These are phyloP conservation scores for Claviceps humidiphila DNA, from an alignment of 2,329 filamentous ascomycete species.

Conservation along the genomic window DNA sequence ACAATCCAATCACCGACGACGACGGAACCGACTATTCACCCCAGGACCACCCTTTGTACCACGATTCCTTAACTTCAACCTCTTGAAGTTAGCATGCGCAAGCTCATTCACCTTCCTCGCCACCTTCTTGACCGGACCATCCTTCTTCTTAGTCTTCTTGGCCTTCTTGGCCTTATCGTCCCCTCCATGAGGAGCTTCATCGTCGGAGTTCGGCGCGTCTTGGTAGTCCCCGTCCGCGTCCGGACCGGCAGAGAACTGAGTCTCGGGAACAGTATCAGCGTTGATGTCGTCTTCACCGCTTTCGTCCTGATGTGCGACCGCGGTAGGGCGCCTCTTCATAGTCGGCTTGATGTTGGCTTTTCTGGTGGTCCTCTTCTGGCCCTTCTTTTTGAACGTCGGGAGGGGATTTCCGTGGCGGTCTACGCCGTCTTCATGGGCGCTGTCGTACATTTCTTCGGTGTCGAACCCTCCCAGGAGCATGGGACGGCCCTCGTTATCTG, in stretches of 20 bases:
- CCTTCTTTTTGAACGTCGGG: slow-evolving; percentile 68
- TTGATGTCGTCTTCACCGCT: slow-evolving; percentile 15
- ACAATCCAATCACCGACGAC: slow-evolving; percentile 23
- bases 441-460: slow-evolving; percentile 46
- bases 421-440: slow-evolving; percentile 35
- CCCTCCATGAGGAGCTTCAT: slow-evolving; percentile 12
- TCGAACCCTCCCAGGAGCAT: slow-evolving; percentile 48
- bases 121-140: slow-evolving; percentile 35
- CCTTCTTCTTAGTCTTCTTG: slow-evolving; percentile 21
- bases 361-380: slow-evolving; percentile 65
- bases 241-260: slow-evolving; percentile 11
- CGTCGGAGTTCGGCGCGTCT: slow-evolving; percentile 5
- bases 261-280: slow-evolving; percentile 17
- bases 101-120: slow-evolving; percentile 49
- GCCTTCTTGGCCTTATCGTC: slow-evolving; percentile 15
- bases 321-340: slow-evolving; percentile 31
- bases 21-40: slow-evolving; percentile 43
- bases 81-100: slow-evolving; percentile 54
- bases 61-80: slow-evolving; percentile 48
- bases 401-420: slow-evolving; percentile 46
- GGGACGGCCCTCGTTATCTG: slow-evolving; percentile 27
- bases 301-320: slow-evolving; percentile 15
- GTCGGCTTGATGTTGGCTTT: slow-evolving; percentile 50
- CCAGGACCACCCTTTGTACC: slow-evolving; percentile 49
- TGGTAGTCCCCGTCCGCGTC: slow-evolving; percentile 12